Base-by-base conservation (phyloP, 2,329 filamentous ascomycete genomes). In the Colletotrichum agaves region DNA sequence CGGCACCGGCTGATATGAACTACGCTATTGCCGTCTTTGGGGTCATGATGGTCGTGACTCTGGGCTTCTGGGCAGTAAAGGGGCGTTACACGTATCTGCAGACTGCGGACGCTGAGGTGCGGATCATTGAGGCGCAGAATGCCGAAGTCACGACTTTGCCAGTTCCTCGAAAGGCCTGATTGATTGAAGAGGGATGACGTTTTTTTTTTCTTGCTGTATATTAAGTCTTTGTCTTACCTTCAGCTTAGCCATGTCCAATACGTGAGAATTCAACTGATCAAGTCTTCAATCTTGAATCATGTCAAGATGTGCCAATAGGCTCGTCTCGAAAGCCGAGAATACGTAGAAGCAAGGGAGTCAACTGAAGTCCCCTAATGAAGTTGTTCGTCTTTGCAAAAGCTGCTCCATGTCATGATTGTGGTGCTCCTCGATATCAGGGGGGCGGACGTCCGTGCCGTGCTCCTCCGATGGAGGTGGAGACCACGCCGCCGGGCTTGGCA, bases 1-100 rank as follows among this genome's bases (percentile, higher is more conserved):
- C 85, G 0, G 69, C 79, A 0, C 73, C 77, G 0, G 75, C 76
- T n/a, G 83, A 87, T 67, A 87, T 87, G 85, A 87, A 87, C 73
- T 87, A 83, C 71, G 85, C 85, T 5, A 86, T 87, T 70, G 85
- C 82, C 1, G 85, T 87, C 1, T 87, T 87, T 70, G 85, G 83
- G 1, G 79, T 87, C 21, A 85, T 87, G 84, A 69, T 87, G 58
- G 76, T 85, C 3, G 77, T 87, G 7, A 78, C 84, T 0, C 43
- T 85, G 1, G 78, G 74, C 0, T 87, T 87, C 67, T 87, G 85
- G 84, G 75, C 86, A 41, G 58, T 84, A 43, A 79, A 81, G 71
- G 85, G 85, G 1, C 78, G 78, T 4, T 72, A 74, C 23, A 80
- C 52, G 74, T 83, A 76, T 71, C 71, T 17, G 46, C 59, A 39